Percentiles rank a stretch among this genome's conserved stretches.
Conservation (phyloP, 2,329 filamentous ascomycete genomes). For the Alternaria rosae region DNA sequence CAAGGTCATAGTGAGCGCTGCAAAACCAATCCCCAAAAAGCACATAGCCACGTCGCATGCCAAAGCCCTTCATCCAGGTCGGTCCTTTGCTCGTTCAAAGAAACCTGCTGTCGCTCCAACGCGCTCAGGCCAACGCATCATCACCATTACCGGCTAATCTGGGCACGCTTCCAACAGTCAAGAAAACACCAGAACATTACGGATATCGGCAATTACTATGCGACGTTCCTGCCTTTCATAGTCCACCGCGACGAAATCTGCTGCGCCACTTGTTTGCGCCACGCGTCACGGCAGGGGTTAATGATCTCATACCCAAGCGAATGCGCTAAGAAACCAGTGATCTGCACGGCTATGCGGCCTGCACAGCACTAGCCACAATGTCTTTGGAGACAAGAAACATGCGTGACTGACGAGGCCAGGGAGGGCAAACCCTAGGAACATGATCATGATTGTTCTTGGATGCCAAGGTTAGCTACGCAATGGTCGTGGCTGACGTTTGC, state of each 20-base stretch:
- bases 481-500: constrained; percentile 23
- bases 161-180: background rate
- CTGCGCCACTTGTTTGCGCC: constrained; percentile 7
- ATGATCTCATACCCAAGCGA: constrained; percentile 6
- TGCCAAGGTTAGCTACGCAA: constrained; percentile 14
- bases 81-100: background rate
- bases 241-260: background rate
- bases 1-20: background rate
- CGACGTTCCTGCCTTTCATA: background rate
- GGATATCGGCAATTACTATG: constrained; percentile 4
- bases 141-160: background rate
- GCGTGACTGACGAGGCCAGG: constrained; percentile 16
- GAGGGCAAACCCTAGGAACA: constrained; percentile 2
- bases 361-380: constrained; percentile 11
- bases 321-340: constrained; percentile 7
- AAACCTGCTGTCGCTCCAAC: background rate
- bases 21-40: background rate
- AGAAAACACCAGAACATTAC: background rate
- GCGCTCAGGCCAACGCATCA: background rate
- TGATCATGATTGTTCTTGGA: background rate
- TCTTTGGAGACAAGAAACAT: background rate
- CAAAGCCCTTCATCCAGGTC: background rate
- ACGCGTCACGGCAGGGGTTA: constrained; percentile 4
- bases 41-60: background rate
- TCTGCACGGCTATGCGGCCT: constrained; percentile 12